Base-by-base conservation (phyloP, 2,329 filamentous ascomycete genomes). In the Sordariomycetes sp. region DNA sequence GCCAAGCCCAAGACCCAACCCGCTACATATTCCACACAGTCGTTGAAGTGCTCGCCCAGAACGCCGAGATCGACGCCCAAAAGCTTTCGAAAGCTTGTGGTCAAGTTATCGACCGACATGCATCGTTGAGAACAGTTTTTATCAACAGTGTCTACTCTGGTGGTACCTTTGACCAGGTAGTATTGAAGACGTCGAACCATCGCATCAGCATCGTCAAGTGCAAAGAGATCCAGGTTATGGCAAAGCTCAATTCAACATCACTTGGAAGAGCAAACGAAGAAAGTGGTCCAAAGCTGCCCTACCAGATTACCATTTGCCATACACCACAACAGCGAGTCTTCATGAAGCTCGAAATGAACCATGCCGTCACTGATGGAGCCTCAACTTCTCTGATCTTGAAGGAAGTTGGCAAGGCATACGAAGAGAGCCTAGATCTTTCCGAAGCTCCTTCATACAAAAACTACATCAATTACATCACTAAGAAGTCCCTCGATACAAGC, bases 311-410 rank as follows among this genome's bases (percentile, higher is more conserved):
- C 5, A 43, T 53, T 10, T 52, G 48, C 23, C 36, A 46, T 15
- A 40, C 16, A 35, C 1, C 18, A 24, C 5, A 21, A 24, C 34
- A 43, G 8, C 17, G 37, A 30, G 26, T 44, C 32, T 46, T 10
- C 26, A 47, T 48, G 37, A 44, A 43, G 18, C 35, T 61, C 8
- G 55, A 59, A 14, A 49, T 61, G 42, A 58, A 49, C 32, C 57
- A 59, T 31, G 46, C 50, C 3, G 34, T 59, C 10, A 49, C 49
- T 3, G 57, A 60, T n/a, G 56, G 54, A 3, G 43, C 48, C 19
- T 57, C 57, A 0, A 45, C 49, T 17, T 29, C 36, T 6, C 32
- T 52, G 17, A 35, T 59, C 8, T 41, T 60, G 1, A 37, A 40
- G 3, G 54, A 59, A 25, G 41, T 59, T 5, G 41, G 42, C 1